These are phyloP conservation scores for Trichoderma pleuroti DNA, from an alignment of 2,329 filamentous ascomycete species.

Conservation along the genomic window DNA sequence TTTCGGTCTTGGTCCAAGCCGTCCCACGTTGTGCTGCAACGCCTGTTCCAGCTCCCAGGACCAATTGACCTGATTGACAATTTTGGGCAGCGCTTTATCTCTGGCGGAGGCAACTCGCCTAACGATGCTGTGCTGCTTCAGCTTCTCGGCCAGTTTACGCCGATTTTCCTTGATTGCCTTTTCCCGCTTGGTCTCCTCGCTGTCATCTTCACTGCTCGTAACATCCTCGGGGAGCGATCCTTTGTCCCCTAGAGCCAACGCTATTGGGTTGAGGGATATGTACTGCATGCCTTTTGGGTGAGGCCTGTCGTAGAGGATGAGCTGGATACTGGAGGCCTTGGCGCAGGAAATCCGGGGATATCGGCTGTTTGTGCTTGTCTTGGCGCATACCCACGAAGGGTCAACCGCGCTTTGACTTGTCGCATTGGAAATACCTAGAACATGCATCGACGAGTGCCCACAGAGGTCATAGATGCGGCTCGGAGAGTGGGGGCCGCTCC, in stretches of 20 bases:
- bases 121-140: slow-evolving; percentile 82
- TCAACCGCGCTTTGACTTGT: slow-evolving; percentile 51
- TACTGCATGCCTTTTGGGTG: slow-evolving; percentile 91
- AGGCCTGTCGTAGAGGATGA: slow-evolving; percentile 85
- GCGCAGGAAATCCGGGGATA: slow-evolving; percentile 73
- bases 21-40: slow-evolving; percentile 83
- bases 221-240: slow-evolving; percentile 37
- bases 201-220: slow-evolving; percentile 45
- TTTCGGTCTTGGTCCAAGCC: slow-evolving; percentile 76
- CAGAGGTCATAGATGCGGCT: slow-evolving; percentile 80
- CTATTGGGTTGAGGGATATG: slow-evolving; percentile 84
- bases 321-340: slow-evolving; percentile 70
- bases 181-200: slow-evolving; percentile 67
- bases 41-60: slow-evolving; percentile 83
- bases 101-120: slow-evolving; percentile 74
- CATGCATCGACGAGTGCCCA: slow-evolving; percentile 76
- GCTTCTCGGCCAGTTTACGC: slow-evolving; percentile 72
- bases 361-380: slow-evolving; percentile 47
- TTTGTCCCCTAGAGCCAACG: slow-evolving; percentile 78
- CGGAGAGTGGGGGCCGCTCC: slow-evolving; percentile 75
- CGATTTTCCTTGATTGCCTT: slow-evolving; percentile 56
- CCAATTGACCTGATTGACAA: slow-evolving; percentile 94
- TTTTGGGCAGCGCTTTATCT: slow-evolving; percentile 73
- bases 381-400: slow-evolving; percentile 64
- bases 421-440: slow-evolving; percentile 78